These are phyloP conservation scores for Stagonosporopsis rhizophila DNA, from an alignment of 2,329 filamentous ascomycete genomes.

Conservation along the genomic window DNA sequence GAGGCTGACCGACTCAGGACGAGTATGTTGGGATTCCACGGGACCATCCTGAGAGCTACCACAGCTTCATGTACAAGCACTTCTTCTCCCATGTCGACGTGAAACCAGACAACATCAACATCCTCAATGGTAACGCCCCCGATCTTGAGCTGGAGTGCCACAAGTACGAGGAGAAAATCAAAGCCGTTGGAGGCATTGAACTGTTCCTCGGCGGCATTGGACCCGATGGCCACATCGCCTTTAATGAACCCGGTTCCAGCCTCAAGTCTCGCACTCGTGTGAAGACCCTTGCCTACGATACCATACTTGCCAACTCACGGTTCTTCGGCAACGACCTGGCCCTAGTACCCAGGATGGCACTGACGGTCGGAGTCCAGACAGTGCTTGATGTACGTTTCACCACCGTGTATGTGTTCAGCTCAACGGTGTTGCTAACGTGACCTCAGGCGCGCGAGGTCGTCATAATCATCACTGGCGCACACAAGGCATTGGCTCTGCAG, in stretches of 20 bases:
- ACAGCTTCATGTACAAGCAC: slow-evolving; percentile 92
- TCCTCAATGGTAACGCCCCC: slow-evolving; percentile 79
- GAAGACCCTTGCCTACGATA: slow-evolving; percentile 87
- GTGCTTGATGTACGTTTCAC: slow-evolving; percentile 67
- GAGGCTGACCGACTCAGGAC: slow-evolving; percentile 61
- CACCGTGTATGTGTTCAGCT: slow-evolving; percentile 8
- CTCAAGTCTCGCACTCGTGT: slow-evolving; percentile 79
- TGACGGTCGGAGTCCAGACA: slow-evolving; percentile 86
- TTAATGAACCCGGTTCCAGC: slow-evolving; percentile 87
- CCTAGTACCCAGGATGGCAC: slow-evolving; percentile 79
- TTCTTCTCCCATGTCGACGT: slow-evolving; percentile 89
- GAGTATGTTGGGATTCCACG: slow-evolving; percentile 86
- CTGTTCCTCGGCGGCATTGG: slow-evolving; percentile 86
- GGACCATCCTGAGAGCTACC: slow-evolving; percentile 85
- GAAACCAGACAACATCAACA: slow-evolving; percentile 81
- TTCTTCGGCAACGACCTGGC: slow-evolving; percentile 80
- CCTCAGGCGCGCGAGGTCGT: slow-evolving; percentile 74
- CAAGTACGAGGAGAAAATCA: slow-evolving; percentile 80
- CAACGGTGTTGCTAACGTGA: slow-evolving; percentile 24
- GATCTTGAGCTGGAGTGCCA: slow-evolving; percentile 80
- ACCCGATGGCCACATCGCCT: slow-evolving; percentile 86
- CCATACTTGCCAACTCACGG: slow-evolving; percentile 82
- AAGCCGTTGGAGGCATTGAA: slow-evolving; percentile 77
- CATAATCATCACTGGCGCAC: slow-evolving; percentile 80
- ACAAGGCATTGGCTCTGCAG: slow-evolving; percentile 81